phyloP scores from a whole-genome alignment of 352 stramenopile genomes.

The Phytopythium delawarense region DNA sequence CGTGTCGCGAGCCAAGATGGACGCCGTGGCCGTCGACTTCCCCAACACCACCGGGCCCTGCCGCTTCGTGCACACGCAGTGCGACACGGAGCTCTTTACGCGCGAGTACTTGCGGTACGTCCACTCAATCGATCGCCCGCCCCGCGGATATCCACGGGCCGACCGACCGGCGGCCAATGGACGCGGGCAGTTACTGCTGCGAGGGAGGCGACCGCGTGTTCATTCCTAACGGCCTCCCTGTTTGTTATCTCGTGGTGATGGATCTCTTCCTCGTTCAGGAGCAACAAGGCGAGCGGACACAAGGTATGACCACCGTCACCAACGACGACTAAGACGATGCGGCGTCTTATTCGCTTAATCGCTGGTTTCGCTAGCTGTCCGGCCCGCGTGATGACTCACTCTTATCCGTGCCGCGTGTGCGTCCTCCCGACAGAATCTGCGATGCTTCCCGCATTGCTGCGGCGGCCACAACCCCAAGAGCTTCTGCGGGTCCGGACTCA shows the following conservation, averaged over 20 bases:
- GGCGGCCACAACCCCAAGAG: constrained; percentile 81
- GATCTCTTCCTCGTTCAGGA: constrained; percentile 29
- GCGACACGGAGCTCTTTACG: constrained; percentile 70
- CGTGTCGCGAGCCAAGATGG: neutral
- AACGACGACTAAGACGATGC: neutral
- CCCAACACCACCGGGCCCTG: constrained; percentile 10
- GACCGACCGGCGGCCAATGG: neutral
- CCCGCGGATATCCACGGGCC: neutral
- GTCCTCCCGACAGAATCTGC: constrained; percentile 41
- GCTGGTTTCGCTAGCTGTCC: constrained; percentile 2
- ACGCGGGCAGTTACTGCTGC: neutral
- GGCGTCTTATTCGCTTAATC: neutral
- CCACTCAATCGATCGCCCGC: neutral
- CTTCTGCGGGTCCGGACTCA: constrained; percentile 75
- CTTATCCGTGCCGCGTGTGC: neutral
- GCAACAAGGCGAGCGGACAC: constrained; percentile 82
- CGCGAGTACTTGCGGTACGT: constrained; percentile 67
- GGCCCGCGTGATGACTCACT: neutral
- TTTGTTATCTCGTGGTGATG: constrained; percentile 1
- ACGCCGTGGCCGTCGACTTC: neutral
- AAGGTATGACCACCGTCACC: constrained; percentile 27
- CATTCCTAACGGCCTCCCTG: neutral
- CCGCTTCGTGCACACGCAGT: constrained; percentile 66
- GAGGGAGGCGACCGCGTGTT: neutral
- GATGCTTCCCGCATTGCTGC: constrained; percentile 83